Evolutionary conservation across 2,329 filamentous ascomycete species (phyloP), one percentile per base, ranked within the genome.

Genomic region (Arthrobotrys sinensis): DNA sequence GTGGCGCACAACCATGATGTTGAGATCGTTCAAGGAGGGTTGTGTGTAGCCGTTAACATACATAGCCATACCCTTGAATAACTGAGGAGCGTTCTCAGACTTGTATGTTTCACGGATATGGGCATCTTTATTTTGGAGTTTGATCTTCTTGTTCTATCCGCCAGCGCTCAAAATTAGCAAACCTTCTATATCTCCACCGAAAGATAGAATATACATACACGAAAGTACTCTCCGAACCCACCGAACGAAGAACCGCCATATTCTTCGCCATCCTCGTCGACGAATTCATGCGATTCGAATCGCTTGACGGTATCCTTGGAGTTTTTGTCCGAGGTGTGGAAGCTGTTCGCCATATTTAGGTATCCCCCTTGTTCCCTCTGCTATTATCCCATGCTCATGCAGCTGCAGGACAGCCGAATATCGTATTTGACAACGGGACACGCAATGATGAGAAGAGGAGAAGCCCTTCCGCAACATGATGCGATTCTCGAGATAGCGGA

Each of bases 21-120:
- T 95, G 16, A 99, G 88, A 87, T 97, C 90, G 81, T 94, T 94
- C 66, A 97, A 86, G 0, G 94, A 93, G 0, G 96, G 96, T 82
- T 98, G 95, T 0, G 96, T 99, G 83, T 98, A 99, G 60, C 96
- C 96, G 81, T 94, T 97, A 24, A 99, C 92, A 84, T 97, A 93
- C 8, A 91, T 93, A 11, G 97, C 94, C 7, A 98, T 88, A 0
- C 93, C 94, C 81, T 91, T 93, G 87, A 99, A 99, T 65, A 99
- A 93, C 79, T 89, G 90, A 8, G 94, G 93, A 80, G 92, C 93
- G 80, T 91, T 90, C 0, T 86, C 85, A 0, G 90, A 89, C 46
- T 76, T 52, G 24, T 76, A 65, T 3, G 89, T 86, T 36, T 91
- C 88, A 75, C 95, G 91, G 52, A 97, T 87, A 67, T 97, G 90